phyloP scores from a whole-genome alignment of 2,329 filamentous ascomycete species.

The Microcyclosporella mali region DNA sequence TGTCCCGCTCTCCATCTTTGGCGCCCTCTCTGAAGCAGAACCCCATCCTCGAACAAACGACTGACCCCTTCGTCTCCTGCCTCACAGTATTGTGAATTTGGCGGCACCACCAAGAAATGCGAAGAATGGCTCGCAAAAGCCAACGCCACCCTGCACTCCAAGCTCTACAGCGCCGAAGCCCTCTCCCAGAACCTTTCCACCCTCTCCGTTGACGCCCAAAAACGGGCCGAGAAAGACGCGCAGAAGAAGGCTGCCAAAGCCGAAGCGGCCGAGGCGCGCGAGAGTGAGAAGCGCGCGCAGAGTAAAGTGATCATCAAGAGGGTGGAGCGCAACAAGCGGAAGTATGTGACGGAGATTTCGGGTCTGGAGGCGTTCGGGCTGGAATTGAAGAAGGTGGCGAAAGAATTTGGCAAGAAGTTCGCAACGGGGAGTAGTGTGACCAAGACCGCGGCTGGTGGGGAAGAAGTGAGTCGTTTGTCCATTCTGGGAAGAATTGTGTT shows the following conservation, averaged over 20 bases:
- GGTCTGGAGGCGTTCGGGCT: slow-evolving; percentile 86
- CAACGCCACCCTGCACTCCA: slow-evolving; percentile 66
- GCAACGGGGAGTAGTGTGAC: slow-evolving; percentile 90
- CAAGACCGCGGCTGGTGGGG: slow-evolving; percentile 66
- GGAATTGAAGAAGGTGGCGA: slow-evolving; percentile 78
- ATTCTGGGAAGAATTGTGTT: no score
- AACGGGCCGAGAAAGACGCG: slow-evolving; percentile 91
- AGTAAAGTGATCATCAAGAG: slow-evolving; percentile 88
- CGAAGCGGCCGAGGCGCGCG: slow-evolving; percentile 75
- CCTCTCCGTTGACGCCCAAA: slow-evolving; percentile 83
- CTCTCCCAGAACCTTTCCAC: slow-evolving; percentile 77
- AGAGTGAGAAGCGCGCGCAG: slow-evolving; percentile 73
- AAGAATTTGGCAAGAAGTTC: slow-evolving; percentile 94
- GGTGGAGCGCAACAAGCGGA: slow-evolving; percentile 96
- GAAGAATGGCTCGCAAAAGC: slow-evolving; percentile 85
- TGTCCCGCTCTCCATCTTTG: no score
- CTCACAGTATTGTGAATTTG: slow-evolving; percentile 91
- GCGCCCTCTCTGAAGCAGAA: no score
- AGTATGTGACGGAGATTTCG: slow-evolving; percentile 87
- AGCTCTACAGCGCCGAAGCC: slow-evolving; percentile 71
- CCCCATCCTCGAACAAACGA: no score
- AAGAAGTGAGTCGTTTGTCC: slow-evolving; percentile 52
- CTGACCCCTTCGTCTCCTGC: no score
- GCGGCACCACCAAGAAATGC: slow-evolving; percentile 92
- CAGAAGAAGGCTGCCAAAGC: slow-evolving; percentile 96